Conservation (phyloP, 2,329 filamentous ascomycete species). For the Pseudogymnoascus sp. region DNA sequence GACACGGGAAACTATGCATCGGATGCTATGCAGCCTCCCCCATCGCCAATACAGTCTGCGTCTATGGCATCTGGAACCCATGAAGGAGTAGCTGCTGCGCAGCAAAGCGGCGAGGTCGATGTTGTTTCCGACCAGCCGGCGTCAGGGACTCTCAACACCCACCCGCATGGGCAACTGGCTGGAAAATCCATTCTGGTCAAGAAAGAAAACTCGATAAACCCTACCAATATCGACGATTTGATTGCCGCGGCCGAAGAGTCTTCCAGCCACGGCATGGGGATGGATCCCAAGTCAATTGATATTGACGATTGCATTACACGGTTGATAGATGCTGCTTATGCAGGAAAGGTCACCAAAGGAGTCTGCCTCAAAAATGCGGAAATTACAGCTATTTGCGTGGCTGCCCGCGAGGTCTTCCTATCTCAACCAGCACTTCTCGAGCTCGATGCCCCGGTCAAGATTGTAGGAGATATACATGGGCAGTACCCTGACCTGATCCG, state of each 20-base stretch:
- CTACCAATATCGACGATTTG: conserved; percentile 23
- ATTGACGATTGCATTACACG: conserved; percentile 96
- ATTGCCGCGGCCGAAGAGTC: conserved; percentile 34
- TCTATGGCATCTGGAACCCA: conserved; percentile 65
- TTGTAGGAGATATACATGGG: conserved; percentile 92
- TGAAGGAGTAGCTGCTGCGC: conserved; percentile 64
- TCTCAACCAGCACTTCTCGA: conserved; percentile 88
- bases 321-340: conserved; percentile 87
- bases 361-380: conserved; percentile 97
- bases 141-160: conserved; percentile 51
- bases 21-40: conserved; percentile 54
- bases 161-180: conserved; percentile 55
- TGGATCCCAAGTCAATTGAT: conserved; percentile 89
- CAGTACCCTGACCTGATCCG: conserved; percentile 94
- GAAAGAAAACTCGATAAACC: conserved; percentile 54
- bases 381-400: conserved; percentile 85
- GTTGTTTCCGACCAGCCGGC: conserved; percentile 88
- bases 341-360: conserved; percentile 93
- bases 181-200: conserved; percentile 86
- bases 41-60: conserved; percentile 77
- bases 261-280: conserved; percentile 56
- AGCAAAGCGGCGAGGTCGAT: conserved; percentile 84
- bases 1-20: conserved; percentile 38
- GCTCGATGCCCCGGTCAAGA: conserved; percentile 90
- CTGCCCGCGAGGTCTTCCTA: conserved; percentile 79